Base-by-base conservation (phyloP, 495 filamentous ascomycete genomes). In the Podospora comata region DNA sequence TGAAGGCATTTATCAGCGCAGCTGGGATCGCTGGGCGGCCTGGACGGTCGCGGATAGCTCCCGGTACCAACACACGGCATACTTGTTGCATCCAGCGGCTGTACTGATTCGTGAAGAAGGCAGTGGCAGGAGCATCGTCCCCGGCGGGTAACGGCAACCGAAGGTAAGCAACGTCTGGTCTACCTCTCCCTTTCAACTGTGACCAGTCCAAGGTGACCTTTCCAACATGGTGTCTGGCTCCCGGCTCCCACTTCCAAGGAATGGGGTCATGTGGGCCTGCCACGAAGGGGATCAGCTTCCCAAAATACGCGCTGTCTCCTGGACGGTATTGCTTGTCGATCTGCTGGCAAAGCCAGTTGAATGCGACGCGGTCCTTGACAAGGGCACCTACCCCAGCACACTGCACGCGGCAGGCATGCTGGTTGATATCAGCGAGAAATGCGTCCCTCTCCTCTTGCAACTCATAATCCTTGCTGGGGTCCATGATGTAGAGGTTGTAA, bases 101-200 rank as follows among this genome's bases (percentile, higher is more conserved):
- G 53, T 67, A 73, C 16, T 69, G 57, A 70, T 74, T 77, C 13
- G 63, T 64, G 57, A 63, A 72, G 2, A 48, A 9, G 3, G 64
- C 20, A 23, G 20, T 23, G 20, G 20, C 20, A 23, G 20, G 20
- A 23, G 20, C 20, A 23, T 23, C 20, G 20, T 23, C 20, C 20
- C 20, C 66, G 11, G 34, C 23, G 19, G 76, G 74, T 28, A 78
- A 58, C n/a, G 76, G 74, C 34, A 78, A 58, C n/a, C 76, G 71
- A 13, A 78, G 30, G 55, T 76, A 78, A 16, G 76, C 76, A 16
- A 75, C 60, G 26, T 77, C 76, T 0, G 66, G 70, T 2, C 71
- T 70, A 39, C 69, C 55, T 60, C 71, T 34, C n/a, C 54, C n/a
- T 4, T 20, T n/a, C 19, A 15, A 58, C 16, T 71, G 19, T 11